phyloP scores from a whole-genome alignment of 208 protist species.

The Leishmania amazonensis region DNA sequence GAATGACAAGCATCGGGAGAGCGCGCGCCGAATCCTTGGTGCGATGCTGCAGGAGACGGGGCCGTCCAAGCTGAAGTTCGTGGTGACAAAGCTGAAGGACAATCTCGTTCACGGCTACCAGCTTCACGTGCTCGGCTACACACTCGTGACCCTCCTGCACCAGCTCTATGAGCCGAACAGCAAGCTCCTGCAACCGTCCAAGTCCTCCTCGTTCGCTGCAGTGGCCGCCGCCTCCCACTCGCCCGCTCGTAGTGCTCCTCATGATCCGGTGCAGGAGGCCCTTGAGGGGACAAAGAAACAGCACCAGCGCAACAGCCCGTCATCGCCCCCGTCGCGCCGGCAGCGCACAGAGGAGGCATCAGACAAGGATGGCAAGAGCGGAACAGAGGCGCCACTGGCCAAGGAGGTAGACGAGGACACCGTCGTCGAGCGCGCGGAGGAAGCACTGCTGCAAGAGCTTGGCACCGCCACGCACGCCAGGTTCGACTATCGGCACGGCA shows the following conservation, averaged over 20 bases:
- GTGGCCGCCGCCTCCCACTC: background rate
- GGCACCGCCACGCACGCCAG: conserved; percentile 22
- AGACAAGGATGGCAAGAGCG: conserved; percentile 8
- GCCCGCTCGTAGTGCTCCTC: background rate
- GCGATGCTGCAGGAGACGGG: conserved; percentile 86
- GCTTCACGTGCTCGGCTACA: conserved; percentile 92
- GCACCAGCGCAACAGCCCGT: conserved; percentile 14
- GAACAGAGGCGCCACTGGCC: background rate
- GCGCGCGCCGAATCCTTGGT: conserved; percentile 78
- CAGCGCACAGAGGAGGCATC: conserved; percentile 11
- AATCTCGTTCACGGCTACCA: conserved; percentile 92
- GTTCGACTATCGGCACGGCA: conserved; percentile 77
- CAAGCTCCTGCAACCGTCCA: conserved; percentile 28
- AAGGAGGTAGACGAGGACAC: conserved; percentile 27
- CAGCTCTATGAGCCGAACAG: conserved; percentile 88
- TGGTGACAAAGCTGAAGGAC: conserved; percentile 86
- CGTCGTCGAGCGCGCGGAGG: conserved; percentile 50
- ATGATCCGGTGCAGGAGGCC: conserved; percentile 41
- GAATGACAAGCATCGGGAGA: conserved; percentile 87
- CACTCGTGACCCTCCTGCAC: conserved; percentile 86
- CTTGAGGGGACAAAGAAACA: conserved; percentile 29
- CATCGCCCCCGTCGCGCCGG: conserved; percentile 7
- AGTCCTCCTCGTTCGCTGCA: conserved; percentile 1
- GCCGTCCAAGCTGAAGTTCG: conserved; percentile 77
- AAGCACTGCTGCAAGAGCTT: conserved; percentile 39